Base-by-base conservation (phyloP, 495 filamentous ascomycete genomes). In the Chaetomium cochliodes region DNA sequence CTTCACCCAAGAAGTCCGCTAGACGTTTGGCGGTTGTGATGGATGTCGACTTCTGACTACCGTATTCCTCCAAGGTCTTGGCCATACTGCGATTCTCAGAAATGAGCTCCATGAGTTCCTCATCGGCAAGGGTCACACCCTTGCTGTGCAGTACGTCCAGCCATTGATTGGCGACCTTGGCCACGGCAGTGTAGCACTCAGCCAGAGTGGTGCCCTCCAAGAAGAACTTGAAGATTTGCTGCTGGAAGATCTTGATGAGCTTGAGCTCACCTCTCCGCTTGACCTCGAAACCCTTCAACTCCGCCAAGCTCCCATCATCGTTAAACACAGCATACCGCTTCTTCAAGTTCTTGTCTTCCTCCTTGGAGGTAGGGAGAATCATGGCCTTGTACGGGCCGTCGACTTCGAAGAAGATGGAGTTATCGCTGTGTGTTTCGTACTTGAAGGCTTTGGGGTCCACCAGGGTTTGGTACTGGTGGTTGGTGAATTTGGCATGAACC, bases 261-360 rank as follows among this genome's bases (percentile, higher is more conserved):
- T 98, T 98, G 66, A 99, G 80, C 79, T 99, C 94, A 80, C 94
- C 94, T 87, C 94, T 85, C 70, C 94, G 89, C 82, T 99, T 99
- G 67, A 99, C 86, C 69, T 99, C 94, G 69, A 99, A 99, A 12
- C 94, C 94, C 74, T 99, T 99, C 69, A 99, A 74, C 74, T 99
- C 94, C n/a, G 94, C 94, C 25, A 99, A 78, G 70, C 86, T 96
- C 37, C 94, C 94, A 72, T 99, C 96, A 67, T 98, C 90, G 69
- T 99, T 98, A 82, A 99, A 99, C 15, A 99, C 94, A 39, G 94
- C 94, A 72, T 99, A 99, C 72, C 94, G 86, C 76, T 99, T 99
- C 80, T 99, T 99, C 84, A 99, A 81, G 75, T 99, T 99, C 81
- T 96, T 98, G 78, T 97, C 92, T 76, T 97, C 94, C 74, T 99